phyloP scores from a whole-genome alignment of 176 grass and related monocot species.

The Hordeum marinum region DNA sequence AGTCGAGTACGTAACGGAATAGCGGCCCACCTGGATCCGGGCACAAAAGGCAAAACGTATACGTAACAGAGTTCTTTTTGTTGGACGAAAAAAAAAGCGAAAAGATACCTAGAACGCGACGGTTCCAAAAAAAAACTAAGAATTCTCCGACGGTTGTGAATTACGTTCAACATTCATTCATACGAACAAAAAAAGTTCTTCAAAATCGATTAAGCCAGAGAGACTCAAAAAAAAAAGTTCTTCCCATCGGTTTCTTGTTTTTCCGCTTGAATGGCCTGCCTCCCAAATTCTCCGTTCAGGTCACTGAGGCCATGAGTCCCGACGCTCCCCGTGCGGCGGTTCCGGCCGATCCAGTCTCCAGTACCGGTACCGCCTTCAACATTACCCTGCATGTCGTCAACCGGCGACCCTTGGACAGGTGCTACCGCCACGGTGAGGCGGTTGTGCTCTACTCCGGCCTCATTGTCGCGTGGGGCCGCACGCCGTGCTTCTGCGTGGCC shows the following conservation, averaged over 20 bases:
- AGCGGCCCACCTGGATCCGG: not conserved
- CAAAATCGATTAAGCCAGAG: not conserved
- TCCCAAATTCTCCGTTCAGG: conserved; percentile 24
- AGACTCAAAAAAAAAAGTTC: not conserved
- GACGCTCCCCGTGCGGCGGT: not conserved
- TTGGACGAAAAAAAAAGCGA: not conserved
- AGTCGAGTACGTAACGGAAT: not conserved
- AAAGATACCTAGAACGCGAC: not conserved
- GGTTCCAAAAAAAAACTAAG: not conserved
- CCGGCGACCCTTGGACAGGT: not conserved
- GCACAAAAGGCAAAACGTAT: not conserved
- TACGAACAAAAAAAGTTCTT: not conserved
- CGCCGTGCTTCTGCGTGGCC: conserved; percentile 24
- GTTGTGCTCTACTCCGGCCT: conserved; percentile 15
- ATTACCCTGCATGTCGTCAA: conserved; percentile 3
- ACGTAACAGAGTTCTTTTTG: not conserved
- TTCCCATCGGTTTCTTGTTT: not conserved
- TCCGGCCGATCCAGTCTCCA: not conserved
- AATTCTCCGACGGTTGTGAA: no score
- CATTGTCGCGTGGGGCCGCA: conserved; percentile 20
- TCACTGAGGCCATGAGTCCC: not conserved
- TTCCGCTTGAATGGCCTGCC: not conserved
- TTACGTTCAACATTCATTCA: no score
- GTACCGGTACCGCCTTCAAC: not conserved
- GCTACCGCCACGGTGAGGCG: conserved; percentile 27